Percentiles rank a stretch among this genome's conserved stretches.
Conservation (phyloP, 1,284 basidiomycete species). For the Sanghuangporus baumii region DNA sequence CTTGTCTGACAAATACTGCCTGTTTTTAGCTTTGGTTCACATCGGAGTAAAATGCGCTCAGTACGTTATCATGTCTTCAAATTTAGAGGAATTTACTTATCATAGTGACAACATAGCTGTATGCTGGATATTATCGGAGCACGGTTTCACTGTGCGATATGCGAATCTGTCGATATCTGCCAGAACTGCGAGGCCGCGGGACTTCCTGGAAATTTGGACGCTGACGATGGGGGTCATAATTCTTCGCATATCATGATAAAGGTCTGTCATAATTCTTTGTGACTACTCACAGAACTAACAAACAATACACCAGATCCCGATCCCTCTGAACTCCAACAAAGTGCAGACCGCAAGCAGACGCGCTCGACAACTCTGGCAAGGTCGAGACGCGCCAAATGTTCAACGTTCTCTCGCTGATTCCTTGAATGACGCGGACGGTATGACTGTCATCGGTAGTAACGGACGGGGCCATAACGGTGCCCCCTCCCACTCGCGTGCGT, state of each 20-base stretch:
- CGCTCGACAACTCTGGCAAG: constrained; percentile 72
- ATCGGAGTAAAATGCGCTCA: constrained; percentile 69
- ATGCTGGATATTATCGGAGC: constrained; percentile 84
- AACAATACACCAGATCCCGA: constrained; percentile 58
- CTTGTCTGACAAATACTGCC: not conserved
- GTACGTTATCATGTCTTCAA: constrained; percentile 42
- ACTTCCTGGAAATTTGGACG: constrained; percentile 72
- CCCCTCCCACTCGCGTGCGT: constrained; percentile 2
- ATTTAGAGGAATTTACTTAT: not conserved
- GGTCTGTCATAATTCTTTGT: constrained; percentile 35
- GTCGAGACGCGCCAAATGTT: constrained; percentile 63
- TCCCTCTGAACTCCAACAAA: constrained; percentile 68
- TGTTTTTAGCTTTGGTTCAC: constrained; percentile 58
- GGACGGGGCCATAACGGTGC: constrained; percentile 18
- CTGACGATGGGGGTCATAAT: constrained; percentile 66
- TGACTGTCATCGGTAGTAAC: constrained; percentile 52
- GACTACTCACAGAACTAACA: not conserved
- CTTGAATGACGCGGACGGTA: constrained; percentile 53
- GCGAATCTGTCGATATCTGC: constrained; percentile 77
- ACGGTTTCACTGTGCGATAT: constrained; percentile 88
- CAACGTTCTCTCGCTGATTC: constrained; percentile 46
- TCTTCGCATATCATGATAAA: constrained; percentile 91
- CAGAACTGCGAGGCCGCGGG: constrained; percentile 85
- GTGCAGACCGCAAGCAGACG: constrained; percentile 69
- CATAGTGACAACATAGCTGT: constrained; percentile 50